Evolutionary conservation across 768 basidiomycete genomes (phyloP).

Genomic region (Leccinum arenicola): DNA sequence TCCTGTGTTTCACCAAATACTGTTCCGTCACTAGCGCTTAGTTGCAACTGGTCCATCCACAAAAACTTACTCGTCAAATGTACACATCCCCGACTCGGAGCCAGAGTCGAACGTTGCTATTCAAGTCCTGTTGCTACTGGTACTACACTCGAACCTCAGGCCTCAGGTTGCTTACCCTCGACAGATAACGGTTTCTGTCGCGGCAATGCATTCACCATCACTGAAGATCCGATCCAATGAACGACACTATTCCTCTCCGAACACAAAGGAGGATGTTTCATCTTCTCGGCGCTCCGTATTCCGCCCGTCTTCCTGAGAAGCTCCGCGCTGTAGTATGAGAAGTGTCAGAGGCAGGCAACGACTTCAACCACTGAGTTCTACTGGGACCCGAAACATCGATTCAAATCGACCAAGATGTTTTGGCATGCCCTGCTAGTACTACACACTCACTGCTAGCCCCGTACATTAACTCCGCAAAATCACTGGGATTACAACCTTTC

Average conservation of each 20-base stretch:
- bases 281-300: conserved; percentile 9
- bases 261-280: background rate
- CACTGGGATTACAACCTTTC: background rate
- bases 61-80: background rate
- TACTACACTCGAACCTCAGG: background rate
- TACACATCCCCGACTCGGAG: background rate
- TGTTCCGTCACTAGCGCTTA: conserved; percentile 3
- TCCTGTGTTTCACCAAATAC: background rate
- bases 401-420: background rate
- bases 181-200: background rate
- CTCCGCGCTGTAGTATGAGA: background rate
- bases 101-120: background rate
- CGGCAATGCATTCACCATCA: background rate
- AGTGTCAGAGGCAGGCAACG: background rate
- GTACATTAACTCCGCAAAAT: background rate
- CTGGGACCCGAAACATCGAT: background rate
- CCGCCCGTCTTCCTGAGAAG: background rate
- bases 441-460: background rate
- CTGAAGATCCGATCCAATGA: background rate
- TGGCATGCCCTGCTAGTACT: background rate
- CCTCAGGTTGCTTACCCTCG: background rate
- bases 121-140: background rate
- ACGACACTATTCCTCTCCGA: background rate
- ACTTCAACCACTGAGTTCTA: background rate
- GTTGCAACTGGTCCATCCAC: background rate